Conservation (phyloP, 208 protist species). For the Angomonas ambiguus region DNA sequence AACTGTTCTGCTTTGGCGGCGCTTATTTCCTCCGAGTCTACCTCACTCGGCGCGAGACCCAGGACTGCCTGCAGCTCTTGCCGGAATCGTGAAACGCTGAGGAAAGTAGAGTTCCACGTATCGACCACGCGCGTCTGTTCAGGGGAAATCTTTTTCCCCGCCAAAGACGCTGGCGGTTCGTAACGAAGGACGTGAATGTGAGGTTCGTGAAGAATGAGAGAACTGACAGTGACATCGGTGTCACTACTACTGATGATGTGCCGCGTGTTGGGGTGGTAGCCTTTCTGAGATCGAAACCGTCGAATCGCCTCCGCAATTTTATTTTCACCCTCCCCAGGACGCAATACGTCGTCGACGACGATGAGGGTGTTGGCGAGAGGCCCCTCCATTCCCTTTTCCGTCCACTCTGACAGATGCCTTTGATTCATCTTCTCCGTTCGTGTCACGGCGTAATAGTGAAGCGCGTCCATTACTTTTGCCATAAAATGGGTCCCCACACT, state of each 20-base stretch:
- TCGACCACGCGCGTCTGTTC: conserved; percentile 25
- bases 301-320: conserved; percentile 87
- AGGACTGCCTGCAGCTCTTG: conserved; percentile 51
- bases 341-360: conserved; percentile 91
- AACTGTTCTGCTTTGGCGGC: conserved; percentile 28
- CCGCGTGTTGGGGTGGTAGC: conserved; percentile 96
- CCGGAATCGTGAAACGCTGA: conserved; percentile 83
- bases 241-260: conserved; percentile 99
- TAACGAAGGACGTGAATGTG: conserved; percentile 96
- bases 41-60: background rate
- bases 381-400: background rate
- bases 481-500: conserved; percentile 85
- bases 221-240: conserved; percentile 98
- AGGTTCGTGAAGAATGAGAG: conserved; percentile 96
- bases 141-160: background rate
- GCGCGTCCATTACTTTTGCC: conserved; percentile 61
- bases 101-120: conserved; percentile 76
- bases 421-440: conserved; percentile 82
- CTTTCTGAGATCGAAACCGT: conserved; percentile 62
- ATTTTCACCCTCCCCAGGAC: conserved; percentile 97
- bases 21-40: background rate
- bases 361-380: conserved; percentile 59
- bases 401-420: conserved; percentile 35
- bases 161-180: conserved; percentile 73
- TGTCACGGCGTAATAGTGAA: conserved; percentile 78